Evolutionary conservation across 139 green algal species (phyloP).

Genomic region (Coelastrella sp.): DNA sequence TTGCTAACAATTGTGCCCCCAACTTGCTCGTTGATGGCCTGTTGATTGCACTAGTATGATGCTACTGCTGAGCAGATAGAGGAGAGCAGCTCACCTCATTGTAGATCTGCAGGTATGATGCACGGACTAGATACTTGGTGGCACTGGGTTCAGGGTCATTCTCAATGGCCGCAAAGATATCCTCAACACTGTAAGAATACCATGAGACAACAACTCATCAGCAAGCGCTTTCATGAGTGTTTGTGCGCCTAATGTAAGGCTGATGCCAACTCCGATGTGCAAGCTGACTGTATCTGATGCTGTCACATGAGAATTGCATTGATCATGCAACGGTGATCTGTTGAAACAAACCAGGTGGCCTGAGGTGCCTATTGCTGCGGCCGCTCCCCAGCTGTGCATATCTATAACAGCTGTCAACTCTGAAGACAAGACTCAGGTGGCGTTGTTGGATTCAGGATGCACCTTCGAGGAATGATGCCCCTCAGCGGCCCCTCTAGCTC

Average conservation of each 20-base stretch:
- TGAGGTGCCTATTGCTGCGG: no score
- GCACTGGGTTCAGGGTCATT: conserved; percentile 80
- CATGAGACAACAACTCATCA: neutral
- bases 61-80: neutral
- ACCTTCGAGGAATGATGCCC: conserved; percentile 91
- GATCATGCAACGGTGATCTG: no score
- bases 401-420: no score
- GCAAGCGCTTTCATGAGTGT: neutral
- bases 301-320: no score
- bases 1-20: no score
- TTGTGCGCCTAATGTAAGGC: no score
- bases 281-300: no score
- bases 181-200: conserved; percentile 81
- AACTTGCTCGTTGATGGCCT: no score
- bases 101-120: conserved; percentile 98
- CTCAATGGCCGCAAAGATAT: conserved; percentile 95
- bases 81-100: conserved; percentile 84
- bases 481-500: conserved; percentile 58
- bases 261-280: no score
- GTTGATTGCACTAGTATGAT: no score
- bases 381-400: no score
- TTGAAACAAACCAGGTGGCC: no score
- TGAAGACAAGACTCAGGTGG: neutral
- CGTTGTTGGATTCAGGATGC: neutral
- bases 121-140: conserved; percentile 95